Percentiles rank a stretch among this genome's conserved stretches.
Evolutionary conservation across 1,284 basidiomycete species (phyloP).

Genomic region (Earliella scabrosa): DNA sequence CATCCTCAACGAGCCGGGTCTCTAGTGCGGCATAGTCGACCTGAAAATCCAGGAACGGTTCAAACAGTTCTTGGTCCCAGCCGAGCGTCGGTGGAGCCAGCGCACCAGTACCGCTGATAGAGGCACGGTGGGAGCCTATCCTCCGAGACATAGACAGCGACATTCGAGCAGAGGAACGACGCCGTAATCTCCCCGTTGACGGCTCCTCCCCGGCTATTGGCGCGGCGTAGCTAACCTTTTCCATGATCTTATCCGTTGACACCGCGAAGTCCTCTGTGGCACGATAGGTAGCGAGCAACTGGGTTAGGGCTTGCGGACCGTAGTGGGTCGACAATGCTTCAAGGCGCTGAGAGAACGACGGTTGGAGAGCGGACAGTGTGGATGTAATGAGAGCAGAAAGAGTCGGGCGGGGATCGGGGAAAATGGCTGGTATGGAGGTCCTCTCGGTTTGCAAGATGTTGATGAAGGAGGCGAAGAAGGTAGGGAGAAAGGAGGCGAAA

Average conservation of each 20-base stretch:
- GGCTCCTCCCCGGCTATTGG: constrained; percentile 18
- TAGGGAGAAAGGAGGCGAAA: constrained; percentile 71
- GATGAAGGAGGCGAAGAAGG: constrained; percentile 75
- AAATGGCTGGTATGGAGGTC: constrained; percentile 77
- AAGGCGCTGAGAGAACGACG: constrained; percentile 80
- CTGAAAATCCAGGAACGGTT: constrained; percentile 91
- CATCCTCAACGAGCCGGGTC: constrained; percentile 63
- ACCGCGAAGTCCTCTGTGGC: constrained; percentile 83
- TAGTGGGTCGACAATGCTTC: constrained; percentile 67
- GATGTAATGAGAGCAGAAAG: constrained; percentile 83
- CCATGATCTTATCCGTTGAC: constrained; percentile 73
- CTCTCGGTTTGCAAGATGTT: constrained; percentile 74
- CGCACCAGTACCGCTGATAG: constrained; percentile 31
- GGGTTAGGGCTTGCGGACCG: constrained; percentile 63
- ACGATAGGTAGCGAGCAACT: constrained; percentile 73
- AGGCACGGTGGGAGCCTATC: constrained; percentile 44
- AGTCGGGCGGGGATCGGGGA: constrained; percentile 76
- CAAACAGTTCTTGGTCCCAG: constrained; percentile 91
- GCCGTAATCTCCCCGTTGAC: constrained; percentile 25
- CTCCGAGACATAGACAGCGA: constrained; percentile 80
- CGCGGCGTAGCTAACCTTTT: constrained; percentile 64
- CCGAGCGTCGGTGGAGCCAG: constrained; percentile 47
- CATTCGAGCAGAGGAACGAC: constrained; percentile 66
- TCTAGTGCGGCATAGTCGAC: constrained; percentile 82
- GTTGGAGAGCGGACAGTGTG: constrained; percentile 77